Conservation (phyloP, 2,329 filamentous ascomycete genomes). For the Alternaria novae-zelandiae region DNA sequence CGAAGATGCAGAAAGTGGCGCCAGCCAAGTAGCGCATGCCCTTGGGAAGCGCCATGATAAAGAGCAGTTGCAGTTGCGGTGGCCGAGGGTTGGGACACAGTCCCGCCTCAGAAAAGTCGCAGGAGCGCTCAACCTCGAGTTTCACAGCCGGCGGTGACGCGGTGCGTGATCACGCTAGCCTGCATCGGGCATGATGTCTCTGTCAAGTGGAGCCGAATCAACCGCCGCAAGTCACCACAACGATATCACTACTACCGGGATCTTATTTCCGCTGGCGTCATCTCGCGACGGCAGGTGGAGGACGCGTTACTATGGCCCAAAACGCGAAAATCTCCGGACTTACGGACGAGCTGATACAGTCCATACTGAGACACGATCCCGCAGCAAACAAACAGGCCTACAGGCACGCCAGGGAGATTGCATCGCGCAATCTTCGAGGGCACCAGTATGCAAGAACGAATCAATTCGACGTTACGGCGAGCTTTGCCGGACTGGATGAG, state of each 20-base stretch:
- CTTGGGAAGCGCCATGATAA: slow-evolving; percentile 81
- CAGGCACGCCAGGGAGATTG: slow-evolving; percentile 47
- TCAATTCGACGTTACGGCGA: slow-evolving; percentile 55
- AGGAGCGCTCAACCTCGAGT: slow-evolving; percentile 2
- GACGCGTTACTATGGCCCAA: slow-evolving; percentile 67
- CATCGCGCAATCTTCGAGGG: slow-evolving; percentile 48
- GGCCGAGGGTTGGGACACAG: slow-evolving; percentile 3
- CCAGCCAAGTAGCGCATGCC: slow-evolving; percentile 81
- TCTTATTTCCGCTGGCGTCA: not conserved
- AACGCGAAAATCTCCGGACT: slow-evolving; percentile 68
- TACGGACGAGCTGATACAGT: slow-evolving; percentile 73
- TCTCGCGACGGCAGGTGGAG: not conserved
- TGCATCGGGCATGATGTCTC: slow-evolving; percentile 5
- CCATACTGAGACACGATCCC: slow-evolving; percentile 61
- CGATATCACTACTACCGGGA: not conserved
- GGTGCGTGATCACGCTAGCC: slow-evolving; percentile 9
- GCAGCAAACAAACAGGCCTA: slow-evolving; percentile 44
- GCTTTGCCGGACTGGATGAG: slow-evolving; percentile 69
- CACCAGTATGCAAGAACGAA: slow-evolving; percentile 55
- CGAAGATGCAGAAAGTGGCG: slow-evolving; percentile 73
- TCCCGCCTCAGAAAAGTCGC: slow-evolving; percentile 12
- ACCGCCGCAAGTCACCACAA: slow-evolving; percentile 8
- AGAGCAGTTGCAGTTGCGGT: not conserved
- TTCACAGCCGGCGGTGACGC: slow-evolving; percentile 18
- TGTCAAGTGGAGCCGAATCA: slow-evolving; percentile 13